Evolutionary conservation across 768 basidiomycete genomes (phyloP), one percentile per base, ranked within the genome.

Genomic region (Phylloporus sp.): DNA sequence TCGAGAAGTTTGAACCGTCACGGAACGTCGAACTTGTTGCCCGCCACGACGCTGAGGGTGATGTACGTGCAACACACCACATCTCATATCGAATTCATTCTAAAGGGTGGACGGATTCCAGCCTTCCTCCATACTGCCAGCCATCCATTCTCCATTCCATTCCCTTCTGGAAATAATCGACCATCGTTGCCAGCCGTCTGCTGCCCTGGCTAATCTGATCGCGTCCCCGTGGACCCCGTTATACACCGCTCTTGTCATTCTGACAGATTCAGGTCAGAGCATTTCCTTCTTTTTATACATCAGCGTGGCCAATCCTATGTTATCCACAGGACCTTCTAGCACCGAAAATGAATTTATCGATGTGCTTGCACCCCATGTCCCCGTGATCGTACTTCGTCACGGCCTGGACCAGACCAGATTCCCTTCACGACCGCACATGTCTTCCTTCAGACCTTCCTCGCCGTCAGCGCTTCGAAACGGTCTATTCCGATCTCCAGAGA

Each of bases 401-500:
- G 63, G 70, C 29, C 46, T 67, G 38, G 59, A 67, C 42, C 58
- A 64, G 39, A 61, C 63, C 4, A 61, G 56, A 28, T 59, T 63
- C 49, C 67, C 62, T 32, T 43, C 54, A 45, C 52, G 61, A 46
- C 46, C 56, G 58, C 49, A 74, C 66, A 58, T 80, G 43, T 82
- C 84, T 21, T 65, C 77, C 18, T 83, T 86, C 63, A 69, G 70
- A 7, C 84, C 84, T 20, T 50, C 68, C 4, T 74, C 79, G 2
- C 56, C 75, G 2, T 58, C 71, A 8, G 73, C 78, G 1, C 71
- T 87, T 9, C 78, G 83, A 11, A 62, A 61, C 23, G 81, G 80
- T 10, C 66, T 87, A 11, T 84, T 87, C 63, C 78, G 73, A 50
- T 77, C 80, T 2, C 82, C 84, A 1, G 81, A 80, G 48, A 81